phyloP scores from a whole-genome alignment of 106 monocot genomes.

The Vanilla planifolia region DNA sequence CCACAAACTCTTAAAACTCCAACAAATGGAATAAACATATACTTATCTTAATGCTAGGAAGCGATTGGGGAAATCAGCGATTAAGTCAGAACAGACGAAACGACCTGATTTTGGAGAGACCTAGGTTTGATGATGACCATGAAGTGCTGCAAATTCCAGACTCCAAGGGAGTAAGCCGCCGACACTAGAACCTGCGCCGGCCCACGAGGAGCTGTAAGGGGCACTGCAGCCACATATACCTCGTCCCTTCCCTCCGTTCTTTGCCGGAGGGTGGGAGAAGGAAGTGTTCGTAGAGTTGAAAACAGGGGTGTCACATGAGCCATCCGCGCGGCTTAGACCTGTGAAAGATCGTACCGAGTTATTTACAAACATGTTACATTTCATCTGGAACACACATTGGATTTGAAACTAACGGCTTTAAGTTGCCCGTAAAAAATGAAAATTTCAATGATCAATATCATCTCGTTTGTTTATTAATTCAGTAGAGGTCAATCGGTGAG shows the following conservation, averaged over 20 bases:
- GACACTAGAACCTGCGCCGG: slow-evolving; percentile 54
- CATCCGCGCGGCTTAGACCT: slow-evolving; percentile 5
- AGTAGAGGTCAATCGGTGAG: too few species aligned
- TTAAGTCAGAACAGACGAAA: not conserved
- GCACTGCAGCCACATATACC: slow-evolving; percentile 77
- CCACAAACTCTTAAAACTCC: too few species aligned
- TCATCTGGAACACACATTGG: too few species aligned
- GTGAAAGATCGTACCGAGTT: too few species aligned
- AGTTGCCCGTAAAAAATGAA: too few species aligned
- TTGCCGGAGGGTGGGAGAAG: not conserved
- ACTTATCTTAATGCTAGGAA: not conserved
- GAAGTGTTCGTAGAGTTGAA: slow-evolving; percentile 1
- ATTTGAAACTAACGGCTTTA: too few species aligned
- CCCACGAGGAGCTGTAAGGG: slow-evolving; percentile 51
- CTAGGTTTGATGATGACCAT: slow-evolving; percentile 55
- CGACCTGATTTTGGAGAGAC: slow-evolving; percentile 23
- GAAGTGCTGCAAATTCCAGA: slow-evolving; percentile 77
- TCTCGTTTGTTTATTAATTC: too few species aligned
- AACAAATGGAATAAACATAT: too few species aligned
- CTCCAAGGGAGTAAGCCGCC: slow-evolving; percentile 44
- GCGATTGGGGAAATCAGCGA: not conserved
- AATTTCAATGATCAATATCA: too few species aligned
- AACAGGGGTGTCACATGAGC: slow-evolving; percentile 9
- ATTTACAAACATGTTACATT: too few species aligned
- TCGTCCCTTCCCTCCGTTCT: slow-evolving; percentile 15